Evolutionary conservation across 768 basidiomycete species (phyloP), one percentile per base, ranked within the genome.

Genomic region (Boletus subcaerulescens): DNA sequence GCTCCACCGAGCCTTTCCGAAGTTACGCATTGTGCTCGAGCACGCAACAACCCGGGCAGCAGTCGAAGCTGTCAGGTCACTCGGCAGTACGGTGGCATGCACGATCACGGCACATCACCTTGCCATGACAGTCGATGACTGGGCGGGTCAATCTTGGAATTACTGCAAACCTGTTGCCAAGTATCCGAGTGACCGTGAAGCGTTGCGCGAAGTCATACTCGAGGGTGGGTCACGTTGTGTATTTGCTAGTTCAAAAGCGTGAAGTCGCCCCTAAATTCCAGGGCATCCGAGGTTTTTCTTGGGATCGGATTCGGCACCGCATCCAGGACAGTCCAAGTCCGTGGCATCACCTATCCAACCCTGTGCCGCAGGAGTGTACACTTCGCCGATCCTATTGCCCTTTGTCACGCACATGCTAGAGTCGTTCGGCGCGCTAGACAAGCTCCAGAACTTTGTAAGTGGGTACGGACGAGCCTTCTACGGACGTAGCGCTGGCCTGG

Each of bases 81-180:
- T 85, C 56, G 94, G 84, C 1, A 74, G 77, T 61, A 97, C 87
- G 18, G 94, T 99, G 40, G 96, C 86, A 18, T 98, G 97, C 71
- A 91, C 93, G 9, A 98, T 99, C 72, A 99, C 97, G 2, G 90
- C 95, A 1, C 97, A 99, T 72, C 97, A 99, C 69, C 83, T 99
- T 43, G 85, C 82, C 29, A 79, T 99, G 46, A 97, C 91, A 7
- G 92, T 98, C 4, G 96, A 99, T 71, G 91, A 94, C 62, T 98
- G 95, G 86, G 94, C 94, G 2, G 92, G 94, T 2, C 93, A 98
- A 70, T 83, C 91, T 3, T 93, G 90, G 82, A 83, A 96, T 65
- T 99, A 89, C 73, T 98, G 97, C 78, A 99, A 98, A 71, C 97
- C 97, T 0, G 89, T 99, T 20, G 94, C 97, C 13, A 99, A 99